A percentile compares a stretch with the other conserved stretches of the same genome.
Evolutionary conservation across 495 filamentous ascomycete species (phyloP).

Genomic region (Aspergillus diversus): DNA sequence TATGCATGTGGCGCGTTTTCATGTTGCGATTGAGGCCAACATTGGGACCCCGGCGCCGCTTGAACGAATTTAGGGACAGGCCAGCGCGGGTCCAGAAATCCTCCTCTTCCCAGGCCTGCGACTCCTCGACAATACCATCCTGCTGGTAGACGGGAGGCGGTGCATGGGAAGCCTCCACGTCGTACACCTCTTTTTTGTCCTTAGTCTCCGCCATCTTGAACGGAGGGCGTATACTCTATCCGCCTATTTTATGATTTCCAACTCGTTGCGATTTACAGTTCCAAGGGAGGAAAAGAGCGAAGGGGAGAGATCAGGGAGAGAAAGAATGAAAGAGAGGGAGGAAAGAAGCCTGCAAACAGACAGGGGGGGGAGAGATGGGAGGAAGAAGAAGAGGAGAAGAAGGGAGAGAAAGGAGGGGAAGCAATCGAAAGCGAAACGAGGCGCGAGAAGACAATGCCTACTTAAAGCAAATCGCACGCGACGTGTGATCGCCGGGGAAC

Average conservation of each 20-base stretch:
- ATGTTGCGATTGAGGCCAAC: slow-evolving; percentile 42
- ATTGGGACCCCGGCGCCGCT: slow-evolving; percentile 14
- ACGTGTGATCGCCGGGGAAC: background rate
- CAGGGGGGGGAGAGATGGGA: background rate
- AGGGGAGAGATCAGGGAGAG: background rate
- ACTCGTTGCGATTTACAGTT: background rate
- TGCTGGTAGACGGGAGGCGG: slow-evolving; percentile 15
- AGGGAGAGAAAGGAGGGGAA: background rate
- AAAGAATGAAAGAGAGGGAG: background rate
- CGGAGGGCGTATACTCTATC: background rate
- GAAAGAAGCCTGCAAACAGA: background rate
- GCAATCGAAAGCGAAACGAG: background rate
- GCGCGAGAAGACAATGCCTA: background rate
- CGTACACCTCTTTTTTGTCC: slow-evolving; percentile 13
- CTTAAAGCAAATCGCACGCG: background rate
- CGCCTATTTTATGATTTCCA: too few relatives aligned
- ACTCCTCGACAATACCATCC: slow-evolving; percentile 7
- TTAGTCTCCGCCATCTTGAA: slow-evolving; percentile 3
- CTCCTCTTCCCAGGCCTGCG: slow-evolving; percentile 23
- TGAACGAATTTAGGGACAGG: slow-evolving; percentile 54
- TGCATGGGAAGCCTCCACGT: slow-evolving; percentile 13
- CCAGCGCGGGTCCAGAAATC: slow-evolving; percentile 55
- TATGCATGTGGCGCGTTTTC: slow-evolving; percentile 68
- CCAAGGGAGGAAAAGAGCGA: background rate
- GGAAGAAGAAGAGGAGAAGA: slow-evolving; percentile 7